Base-by-base conservation (phyloP, 306 rosid species). In the Cajanus cajan region DNA sequence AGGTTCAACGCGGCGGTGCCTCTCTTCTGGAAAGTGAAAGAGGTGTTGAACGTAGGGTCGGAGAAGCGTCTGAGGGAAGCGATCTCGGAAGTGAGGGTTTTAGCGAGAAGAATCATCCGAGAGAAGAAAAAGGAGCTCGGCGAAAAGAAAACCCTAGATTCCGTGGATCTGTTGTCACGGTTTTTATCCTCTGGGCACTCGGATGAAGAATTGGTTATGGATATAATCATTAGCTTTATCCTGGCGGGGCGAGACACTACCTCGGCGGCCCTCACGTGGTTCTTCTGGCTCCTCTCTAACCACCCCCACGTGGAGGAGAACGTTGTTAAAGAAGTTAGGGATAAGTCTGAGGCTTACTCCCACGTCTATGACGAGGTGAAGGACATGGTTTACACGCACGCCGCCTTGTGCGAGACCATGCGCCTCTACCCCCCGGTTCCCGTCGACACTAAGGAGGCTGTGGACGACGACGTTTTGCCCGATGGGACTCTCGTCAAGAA, bases 381-480 rank as follows among this genome's bases (percentile, higher is more conserved):
- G 64, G 84, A 87, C 10, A 85, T 92, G 96, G 84, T 57, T 1
- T 89, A 92, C 34, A 89, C 90, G 0, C 96, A 90, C 25, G 96
- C 96, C 0, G 90, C 96, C 0, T 13, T 90, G 55, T 87, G 94
- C 8, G 96, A 92, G 82, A 90, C 87, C 77, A 89, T 92, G 97
- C 50, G 97, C 76, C 22, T 90, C 1, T 92, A 89, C 68, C 97
- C 96, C 0, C 96, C 92, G 1, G 89, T 86, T 8, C 87, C 92
- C 0, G 14, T 37, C 54, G 93, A 87, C 37, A 16, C 79, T 0
- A 92, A 86, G 14, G 72, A 86, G 41, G 92, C 78, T 0, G 66
- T 1, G 2, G 28, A 0, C 14, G 88, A 89, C 50, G 97, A 90
- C 71, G 84, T 89, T 31, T 78, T 90, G 68, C 96, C 94, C 0